Conservation (phyloP, 2,329 filamentous ascomycete species). For the Fusarium sp. region DNA sequence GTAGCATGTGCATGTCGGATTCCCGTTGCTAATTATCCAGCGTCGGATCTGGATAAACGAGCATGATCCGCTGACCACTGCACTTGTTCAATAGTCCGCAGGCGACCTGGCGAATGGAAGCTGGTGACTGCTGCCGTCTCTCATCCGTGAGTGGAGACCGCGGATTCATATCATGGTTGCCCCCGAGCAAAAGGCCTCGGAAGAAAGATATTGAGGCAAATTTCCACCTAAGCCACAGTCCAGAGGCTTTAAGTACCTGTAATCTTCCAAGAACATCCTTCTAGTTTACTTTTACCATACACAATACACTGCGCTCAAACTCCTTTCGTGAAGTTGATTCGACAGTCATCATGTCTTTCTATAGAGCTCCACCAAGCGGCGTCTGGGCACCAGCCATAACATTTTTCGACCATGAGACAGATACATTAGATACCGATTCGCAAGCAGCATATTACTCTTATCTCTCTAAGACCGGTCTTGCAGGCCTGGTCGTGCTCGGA, state of each 20-base stretch:
- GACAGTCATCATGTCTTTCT: slow-evolving; percentile 19
- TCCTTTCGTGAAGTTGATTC: neutral
- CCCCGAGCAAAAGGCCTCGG: neutral
- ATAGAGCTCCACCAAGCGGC: slow-evolving; percentile 44
- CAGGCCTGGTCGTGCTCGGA: slow-evolving; percentile 63
- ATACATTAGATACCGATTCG: slow-evolving; percentile 57
- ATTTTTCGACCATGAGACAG: slow-evolving; percentile 61
- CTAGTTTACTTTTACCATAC: neutral
- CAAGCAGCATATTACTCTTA: slow-evolving; percentile 63
- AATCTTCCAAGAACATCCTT: neutral
- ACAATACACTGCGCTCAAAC: neutral
- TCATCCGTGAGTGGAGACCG: neutral
- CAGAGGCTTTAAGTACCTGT: slow-evolving; percentile 31
- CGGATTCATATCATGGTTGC: neutral
- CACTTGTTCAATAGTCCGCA: neutral
- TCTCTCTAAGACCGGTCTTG: slow-evolving; percentile 59
- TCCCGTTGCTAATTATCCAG: neutral
- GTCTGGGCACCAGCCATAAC: slow-evolving; percentile 65
- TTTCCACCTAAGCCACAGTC: neutral
- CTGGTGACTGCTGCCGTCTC: too few relatives aligned
- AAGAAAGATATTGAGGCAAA: neutral
- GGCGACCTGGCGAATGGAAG: neutral
- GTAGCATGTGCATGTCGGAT: neutral
- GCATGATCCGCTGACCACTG: neutral
- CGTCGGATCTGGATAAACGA: neutral